Base-by-base conservation (phyloP, 2,329 filamentous ascomycete genomes). In the Eurotiales sp. region DNA sequence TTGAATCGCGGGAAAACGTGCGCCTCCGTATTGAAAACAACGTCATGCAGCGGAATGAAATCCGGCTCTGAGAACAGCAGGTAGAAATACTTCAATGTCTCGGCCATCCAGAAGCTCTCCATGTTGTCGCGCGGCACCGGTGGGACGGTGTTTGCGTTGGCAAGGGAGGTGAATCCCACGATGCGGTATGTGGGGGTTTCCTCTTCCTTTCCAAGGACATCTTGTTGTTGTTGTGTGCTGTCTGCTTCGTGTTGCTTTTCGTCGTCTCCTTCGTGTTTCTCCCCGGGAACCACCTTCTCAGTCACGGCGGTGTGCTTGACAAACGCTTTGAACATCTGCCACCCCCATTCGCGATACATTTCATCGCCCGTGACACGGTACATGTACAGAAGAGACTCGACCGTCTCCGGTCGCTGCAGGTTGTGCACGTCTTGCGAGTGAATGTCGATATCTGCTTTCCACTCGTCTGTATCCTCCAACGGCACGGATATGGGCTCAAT, bases 51-150 rank as follows among this genome's bases (percentile, higher is more conserved):
- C 2, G 91, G 90, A 37, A 97, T 76, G 32, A 96, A 71, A 55
- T 95, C 88, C 57, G 86, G 77, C 3, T 88, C 84, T 2, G 89
- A 91, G 73, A 99, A 99, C 29, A 99, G 78, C 36, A 99, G 82
- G 69, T 96, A 99, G 68, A 99, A 87, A 68, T 99, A 99, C 73
- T 99, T 99, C 40, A 99, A 77, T 19, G 93, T 99, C 74, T 99
- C 93, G 42, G 93, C 91, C 77, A 99, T 81, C 93, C 93, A 99
- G 73, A 97, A 97, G 66, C 90, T 95, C 74, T 99, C 93, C 92
- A 99, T 96, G 61, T 97, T 97, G 70, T 99, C 92, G 54, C 83
- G 79, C 41, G 77, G 74, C 12, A 75, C 69, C 0, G 90, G 83
- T 17, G 91, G 90, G 8, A 93, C 71, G 4, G 72, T 71, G 58